A percentile compares a stretch with the other conserved stretches of the same genome.
These are phyloP conservation scores for Suhomyces wounanorum DNA, from an alignment of 1,139 yeast species.

Conservation along the genomic window DNA sequence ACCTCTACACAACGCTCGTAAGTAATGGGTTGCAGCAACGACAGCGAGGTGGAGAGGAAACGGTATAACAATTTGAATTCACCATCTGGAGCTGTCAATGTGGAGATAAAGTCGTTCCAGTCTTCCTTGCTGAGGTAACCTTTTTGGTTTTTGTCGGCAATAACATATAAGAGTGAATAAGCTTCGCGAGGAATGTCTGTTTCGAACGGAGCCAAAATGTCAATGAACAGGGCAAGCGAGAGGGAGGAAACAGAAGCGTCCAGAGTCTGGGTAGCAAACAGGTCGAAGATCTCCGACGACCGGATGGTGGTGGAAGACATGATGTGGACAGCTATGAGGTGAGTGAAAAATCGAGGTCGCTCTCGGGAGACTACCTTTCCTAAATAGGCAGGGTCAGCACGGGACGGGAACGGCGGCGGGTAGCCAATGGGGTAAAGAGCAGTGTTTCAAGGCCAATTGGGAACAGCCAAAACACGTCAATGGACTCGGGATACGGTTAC, in stretches of 20 bases:
- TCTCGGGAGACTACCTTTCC: slow-evolving; percentile 1
- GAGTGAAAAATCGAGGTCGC: slow-evolving; percentile 1
- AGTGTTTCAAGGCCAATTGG: not conserved
- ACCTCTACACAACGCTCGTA: slow-evolving; percentile 44
- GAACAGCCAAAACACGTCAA: not conserved
- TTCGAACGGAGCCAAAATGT: slow-evolving; percentile 46
- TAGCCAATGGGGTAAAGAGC: not conserved
- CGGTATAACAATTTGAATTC: slow-evolving; percentile 53
- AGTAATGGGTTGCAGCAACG: slow-evolving; percentile 14
- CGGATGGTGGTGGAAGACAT: slow-evolving; percentile 4
- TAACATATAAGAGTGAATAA: slow-evolving; percentile 56
- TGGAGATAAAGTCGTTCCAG: slow-evolving; percentile 58
- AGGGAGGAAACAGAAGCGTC: slow-evolving; percentile 22
- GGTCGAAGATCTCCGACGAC: slow-evolving; percentile 37
- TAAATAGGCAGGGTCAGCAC: slow-evolving; percentile 3
- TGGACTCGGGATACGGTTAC: not conserved
- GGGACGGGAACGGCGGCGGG: slow-evolving; percentile 3
- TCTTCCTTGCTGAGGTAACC: slow-evolving; percentile 63
- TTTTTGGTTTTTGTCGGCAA: slow-evolving; percentile 63
- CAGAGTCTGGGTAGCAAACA: slow-evolving; percentile 34
- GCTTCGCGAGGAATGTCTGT: slow-evolving; percentile 44
- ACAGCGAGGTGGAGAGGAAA: slow-evolving; percentile 14
- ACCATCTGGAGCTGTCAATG: slow-evolving; percentile 58
- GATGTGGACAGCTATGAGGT: slow-evolving; percentile 1
- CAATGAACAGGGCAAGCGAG: slow-evolving; percentile 41